Percentiles rank a stretch among this genome's conserved stretches.
Conservation (phyloP, 73 alveolate genomes). For the Paramecium tetraurelia region DNA sequence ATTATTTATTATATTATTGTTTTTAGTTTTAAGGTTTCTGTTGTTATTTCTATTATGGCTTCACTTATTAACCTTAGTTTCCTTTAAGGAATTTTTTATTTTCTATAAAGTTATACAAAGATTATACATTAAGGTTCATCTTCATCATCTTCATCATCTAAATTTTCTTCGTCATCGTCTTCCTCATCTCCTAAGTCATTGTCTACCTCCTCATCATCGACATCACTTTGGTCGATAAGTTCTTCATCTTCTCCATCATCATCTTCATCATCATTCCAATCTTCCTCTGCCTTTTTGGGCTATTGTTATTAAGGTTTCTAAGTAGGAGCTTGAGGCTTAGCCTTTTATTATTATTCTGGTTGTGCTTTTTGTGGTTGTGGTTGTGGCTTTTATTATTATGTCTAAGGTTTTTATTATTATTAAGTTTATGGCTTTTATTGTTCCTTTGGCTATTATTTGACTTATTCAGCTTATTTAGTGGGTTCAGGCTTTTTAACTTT, state of each 20-base stretch:
- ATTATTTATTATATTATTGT: neutral
- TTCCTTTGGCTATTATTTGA: neutral
- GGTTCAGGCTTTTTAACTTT: neutral
- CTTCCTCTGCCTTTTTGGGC: conserved; percentile 65
- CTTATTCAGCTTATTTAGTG: conserved; percentile 8
- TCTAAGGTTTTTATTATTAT: conserved; percentile 41
- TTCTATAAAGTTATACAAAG: neutral
- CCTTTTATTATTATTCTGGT: conserved; percentile 11
- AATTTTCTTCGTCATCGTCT: conserved; percentile 55
- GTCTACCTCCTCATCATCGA: conserved; percentile 44
- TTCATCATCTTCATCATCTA: conserved; percentile 63
- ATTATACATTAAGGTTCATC: conserved; percentile 16
- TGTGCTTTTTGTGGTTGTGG: conserved; percentile 6
- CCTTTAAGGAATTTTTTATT: neutral
- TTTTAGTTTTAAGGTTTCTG: neutral
- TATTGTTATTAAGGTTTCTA: conserved; percentile 23
- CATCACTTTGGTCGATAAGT: conserved; percentile 58
- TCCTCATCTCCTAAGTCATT: neutral
- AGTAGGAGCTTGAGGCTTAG: conserved; percentile 48
- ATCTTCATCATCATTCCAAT: conserved; percentile 59
- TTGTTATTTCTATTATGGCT: neutral
- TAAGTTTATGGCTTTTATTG: neutral
- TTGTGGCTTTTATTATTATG: neutral
- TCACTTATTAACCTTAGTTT: conserved; percentile 4
- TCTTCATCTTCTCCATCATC: conserved; percentile 48